Conservation (phyloP, 768 basidiomycete genomes). For the Serendipita sp. region DNA sequence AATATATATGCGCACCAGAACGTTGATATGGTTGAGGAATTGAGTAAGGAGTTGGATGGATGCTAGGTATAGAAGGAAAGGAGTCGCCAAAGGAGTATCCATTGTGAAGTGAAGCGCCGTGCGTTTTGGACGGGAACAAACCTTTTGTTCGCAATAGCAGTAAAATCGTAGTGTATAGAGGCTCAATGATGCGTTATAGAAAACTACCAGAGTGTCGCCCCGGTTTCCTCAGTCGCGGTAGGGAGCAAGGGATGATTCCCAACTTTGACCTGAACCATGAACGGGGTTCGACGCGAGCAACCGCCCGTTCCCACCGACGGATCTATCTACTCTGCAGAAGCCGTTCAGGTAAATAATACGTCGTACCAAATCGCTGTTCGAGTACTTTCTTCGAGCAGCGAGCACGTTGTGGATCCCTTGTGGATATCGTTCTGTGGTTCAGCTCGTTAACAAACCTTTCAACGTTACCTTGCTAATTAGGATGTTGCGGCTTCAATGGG, state of each 20-base stretch:
- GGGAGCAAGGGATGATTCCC: neutral
- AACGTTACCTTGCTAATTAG: conserved; percentile 25
- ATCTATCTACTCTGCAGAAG: conserved; percentile 2
- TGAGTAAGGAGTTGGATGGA: no score
- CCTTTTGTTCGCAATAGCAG: no score
- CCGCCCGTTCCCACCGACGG: neutral
- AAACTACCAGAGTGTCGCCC: neutral
- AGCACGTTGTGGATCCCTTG: neutral
- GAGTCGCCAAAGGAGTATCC: no score
- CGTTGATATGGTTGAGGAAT: no score
- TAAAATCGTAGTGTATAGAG: no score
- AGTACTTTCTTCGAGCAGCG: neutral
- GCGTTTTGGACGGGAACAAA: no score
- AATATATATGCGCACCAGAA: no score
- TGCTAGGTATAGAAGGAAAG: no score
- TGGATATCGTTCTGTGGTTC: neutral
- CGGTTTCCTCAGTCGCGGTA: neutral
- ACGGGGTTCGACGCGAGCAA: neutral
- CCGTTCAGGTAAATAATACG: neutral
- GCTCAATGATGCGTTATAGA: no score
- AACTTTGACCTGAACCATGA: neutral
- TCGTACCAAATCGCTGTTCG: neutral
- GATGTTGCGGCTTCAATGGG: conserved; percentile 83
- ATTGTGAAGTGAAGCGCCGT: no score
- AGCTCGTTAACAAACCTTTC: neutral